Base-by-base conservation (phyloP, 169 alveolate genomes). In the Sarcocystis neurona region DNA sequence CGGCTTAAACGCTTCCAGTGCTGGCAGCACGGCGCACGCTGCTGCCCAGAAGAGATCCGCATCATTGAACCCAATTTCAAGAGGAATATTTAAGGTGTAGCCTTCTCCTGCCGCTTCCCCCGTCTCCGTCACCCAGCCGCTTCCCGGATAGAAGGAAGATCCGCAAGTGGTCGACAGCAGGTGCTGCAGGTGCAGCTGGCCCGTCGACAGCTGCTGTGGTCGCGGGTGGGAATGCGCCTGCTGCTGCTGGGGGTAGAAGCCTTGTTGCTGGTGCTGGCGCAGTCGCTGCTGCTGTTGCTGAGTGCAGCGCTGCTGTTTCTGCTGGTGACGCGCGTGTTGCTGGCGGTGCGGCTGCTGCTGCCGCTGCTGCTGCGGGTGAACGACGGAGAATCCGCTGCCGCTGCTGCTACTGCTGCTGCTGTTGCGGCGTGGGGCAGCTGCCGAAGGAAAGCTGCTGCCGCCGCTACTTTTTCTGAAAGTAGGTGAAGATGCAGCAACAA, bases 1-100 rank as follows among this genome's bases (percentile, higher is more conserved):
- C 34, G 99, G 99, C 72, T 95, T 91, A 90, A 97, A 98, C 60
- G 90, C 95, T 77, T 94, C 92, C 68, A 97, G 92, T 79, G 97
- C 93, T n/a, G 99, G 99, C 37, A 97, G 87, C 12, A 97, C 95
- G 77, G 93, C 89, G 75, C 66, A 80, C 70, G 84, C 74, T 74
- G 90, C 93, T 6, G 91, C 93, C 80, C 93, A 90, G n/a, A 90
- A 92, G 46, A 94, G 72, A 66, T 94, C 96, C 10, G 93, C 84
- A 77, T 93, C 91, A 43, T 85, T 86, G 84, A 88, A 94, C 0
- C 93, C 94, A 66, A 78, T 89, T 60, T 84, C 92, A 34, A 94
- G 92, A 30, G 96, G 96, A 15, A 94, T 89, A 90, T 93, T 94
- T 32, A 94, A 89, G 70, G 89, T 92, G 78, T 86, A 86, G 47